Base-by-base conservation (phyloP, 2,329 filamentous ascomycete genomes). In the Dactylellina cionopaga region DNA sequence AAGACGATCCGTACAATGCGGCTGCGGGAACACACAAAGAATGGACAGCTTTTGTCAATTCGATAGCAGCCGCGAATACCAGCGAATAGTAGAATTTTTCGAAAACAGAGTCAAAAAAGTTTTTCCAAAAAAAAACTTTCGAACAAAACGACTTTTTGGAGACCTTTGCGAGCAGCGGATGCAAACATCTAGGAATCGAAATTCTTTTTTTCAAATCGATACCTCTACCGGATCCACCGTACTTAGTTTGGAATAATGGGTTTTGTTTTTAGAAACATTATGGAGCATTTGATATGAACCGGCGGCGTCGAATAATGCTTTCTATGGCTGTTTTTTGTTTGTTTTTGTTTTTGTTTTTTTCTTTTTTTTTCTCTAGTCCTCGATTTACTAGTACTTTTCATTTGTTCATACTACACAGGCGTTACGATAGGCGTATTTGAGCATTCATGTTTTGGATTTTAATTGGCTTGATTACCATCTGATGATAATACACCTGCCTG, bases 41-140 rank as follows among this genome's bases (percentile, higher is more conserved):
- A 55, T 72, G 68, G 68, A 54, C n/a, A 29, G 27, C 47, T 9
- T 72, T 72, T 44, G 68, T 72, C 59, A 46, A 65, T 22, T 54
- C 60, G 10, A 64, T 72, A 29, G 33, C 44, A 35, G 31, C 59
- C 6, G 54, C 52, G 17, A 13, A n/a, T n/a, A 52, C 27, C 19
- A 13, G 63, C 46, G 35, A 52, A 55, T 58, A 47, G n/a, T 5
- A 27, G 22, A 22, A 24, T 46, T n/a, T 15, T 24, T 35, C 31
- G 31, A 35, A 6, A 35, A 35, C 31, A 35, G n/a, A n/a, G n/a
- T n/a, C n/a, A n/a, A n/a, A n/a, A n/a, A n/a, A n/a, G n/a, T n/a
- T n/a, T 39, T 56, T 43, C 24, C 62, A 31, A 51, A 31, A 51
- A 41, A 49, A 27, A 39, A 56, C 43, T 25, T 15, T 35, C 31